phyloP scores from a whole-genome alignment of 164 flowering plant genomes.

The Vitis riparia region DNA sequence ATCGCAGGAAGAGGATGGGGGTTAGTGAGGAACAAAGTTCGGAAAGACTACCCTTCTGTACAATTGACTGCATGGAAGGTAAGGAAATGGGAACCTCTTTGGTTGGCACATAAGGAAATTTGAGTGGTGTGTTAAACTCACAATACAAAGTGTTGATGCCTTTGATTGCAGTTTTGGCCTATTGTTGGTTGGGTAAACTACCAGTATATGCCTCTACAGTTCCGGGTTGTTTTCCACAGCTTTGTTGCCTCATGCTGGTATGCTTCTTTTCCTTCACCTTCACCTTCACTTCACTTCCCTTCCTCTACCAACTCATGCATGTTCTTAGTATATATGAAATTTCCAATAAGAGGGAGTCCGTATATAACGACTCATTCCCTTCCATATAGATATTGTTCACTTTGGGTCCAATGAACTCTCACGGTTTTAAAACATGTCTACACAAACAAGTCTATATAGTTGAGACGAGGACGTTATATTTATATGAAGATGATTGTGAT shows the following conservation, averaged over 20 bases:
- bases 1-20: slow-evolving; percentile 67
- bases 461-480: no score
- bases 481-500: no score
- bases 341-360: no score
- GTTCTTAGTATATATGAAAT: no score
- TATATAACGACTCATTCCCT: no score
- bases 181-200: slow-evolving; percentile 74
- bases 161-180: slow-evolving; percentile 74
- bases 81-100: background rate
- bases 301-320: no score
- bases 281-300: background rate
- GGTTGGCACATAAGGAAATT: background rate
- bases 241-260: slow-evolving; percentile 79
- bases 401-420: no score
- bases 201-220: slow-evolving; percentile 73
- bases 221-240: slow-evolving; percentile 77
- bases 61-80: slow-evolving; percentile 86
- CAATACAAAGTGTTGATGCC: slow-evolving; percentile 1
- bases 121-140: background rate
- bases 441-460: no score
- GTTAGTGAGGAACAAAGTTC: slow-evolving; percentile 55
- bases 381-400: no score
- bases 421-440: no score
- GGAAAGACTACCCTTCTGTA: slow-evolving; percentile 62
- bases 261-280: slow-evolving; percentile 3